Evolutionary conservation across 2,329 filamentous ascomycete genomes (phyloP), one percentile per base, ranked within the genome.

Genomic region (Penicillium sp.): DNA sequence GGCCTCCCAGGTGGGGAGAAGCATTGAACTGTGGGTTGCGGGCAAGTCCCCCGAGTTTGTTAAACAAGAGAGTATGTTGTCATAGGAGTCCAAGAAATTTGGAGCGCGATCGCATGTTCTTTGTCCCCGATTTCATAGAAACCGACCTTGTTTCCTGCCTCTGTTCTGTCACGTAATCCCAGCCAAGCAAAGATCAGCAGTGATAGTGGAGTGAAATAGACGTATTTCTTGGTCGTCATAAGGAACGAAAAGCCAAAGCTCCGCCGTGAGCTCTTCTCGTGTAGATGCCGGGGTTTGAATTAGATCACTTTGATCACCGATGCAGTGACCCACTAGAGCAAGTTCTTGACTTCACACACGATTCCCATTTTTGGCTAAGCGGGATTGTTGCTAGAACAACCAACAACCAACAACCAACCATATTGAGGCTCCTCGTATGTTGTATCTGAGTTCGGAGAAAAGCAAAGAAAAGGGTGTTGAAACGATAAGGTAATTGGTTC

Each of bases 361-460:
- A 27, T 42, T 57, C 36, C 49, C 52, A 54, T 49, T 57, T 57
- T 19, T 7, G 55, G 45, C n/a, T 50, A 57, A 55, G 21, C 35
- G 42, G n/a, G 33, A 33, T 51, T 29, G 55, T 60, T 61, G 55
- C 60, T 66, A 44, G 55, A 63, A 59, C 55, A 63, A 63, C 61
- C 3, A 25, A 42, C 12, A 23, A 23, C 13, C 7, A 25, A 42
- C 21, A 9, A 9, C 4, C 13, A 25, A 42, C 15, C 23, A 17
- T 2, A 17, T 50, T 36, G 43, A 47, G 17, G 43, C 15, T 36
- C 38, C 27, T 19, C 43, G n/a, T 42, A 33, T 13, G 13, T 15
- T 33, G 39, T 25, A 19, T 49, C 27, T 27, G 19, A 49, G 12
- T 21, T 33, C 6, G 17, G 13, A 25, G 21, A 27, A 17, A 15